A percentile compares a stretch with the other conserved stretches of the same genome.
phyloP scores from a whole-genome alignment of 768 basidiomycete species.

The Mycena galopus region DNA sequence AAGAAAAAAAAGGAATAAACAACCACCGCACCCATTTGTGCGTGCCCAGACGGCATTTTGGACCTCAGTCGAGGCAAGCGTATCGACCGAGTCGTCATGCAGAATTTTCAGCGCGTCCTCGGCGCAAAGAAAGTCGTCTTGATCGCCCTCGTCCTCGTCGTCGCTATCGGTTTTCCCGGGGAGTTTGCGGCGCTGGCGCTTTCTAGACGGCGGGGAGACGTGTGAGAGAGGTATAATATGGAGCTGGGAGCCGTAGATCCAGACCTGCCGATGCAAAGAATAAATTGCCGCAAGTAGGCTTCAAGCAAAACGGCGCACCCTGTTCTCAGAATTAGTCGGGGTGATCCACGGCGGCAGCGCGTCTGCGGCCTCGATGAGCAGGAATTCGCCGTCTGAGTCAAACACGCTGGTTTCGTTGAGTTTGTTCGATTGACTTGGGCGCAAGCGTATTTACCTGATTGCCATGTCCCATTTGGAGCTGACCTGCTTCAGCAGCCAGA shows the following conservation, averaged over 20 bases:
- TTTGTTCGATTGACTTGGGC: neutral
- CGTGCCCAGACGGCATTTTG: slow-evolving; percentile 79
- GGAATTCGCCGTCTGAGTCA: slow-evolving; percentile 96
- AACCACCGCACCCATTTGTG: slow-evolving; percentile 68
- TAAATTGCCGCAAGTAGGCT: slow-evolving; percentile 50
- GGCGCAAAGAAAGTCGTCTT: slow-evolving; percentile 65
- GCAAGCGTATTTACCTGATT: slow-evolving; percentile 68
- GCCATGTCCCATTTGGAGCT: slow-evolving; percentile 84
- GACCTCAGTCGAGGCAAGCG: slow-evolving; percentile 70
- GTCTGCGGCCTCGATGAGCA: slow-evolving; percentile 97
- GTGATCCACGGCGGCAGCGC: slow-evolving; percentile 91
- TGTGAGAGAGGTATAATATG: slow-evolving; percentile 90
- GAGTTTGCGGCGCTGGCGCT: slow-evolving; percentile 60
- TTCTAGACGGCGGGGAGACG: slow-evolving; percentile 74
- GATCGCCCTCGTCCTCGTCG: slow-evolving; percentile 64
- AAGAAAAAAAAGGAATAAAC: neutral
- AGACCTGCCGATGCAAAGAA: slow-evolving; percentile 78
- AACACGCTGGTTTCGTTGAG: slow-evolving; percentile 63
- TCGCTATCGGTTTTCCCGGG: slow-evolving; percentile 59
- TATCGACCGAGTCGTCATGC: slow-evolving; percentile 64
- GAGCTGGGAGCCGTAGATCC: slow-evolving; percentile 86
- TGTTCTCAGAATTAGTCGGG: slow-evolving; percentile 91
- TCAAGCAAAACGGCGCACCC: slow-evolving; percentile 70
- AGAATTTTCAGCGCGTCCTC: slow-evolving; percentile 77
- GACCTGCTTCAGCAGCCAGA: slow-evolving; percentile 89